Conservation (phyloP, 176 grass and related monocot species). For the Carex pumila region DNA sequence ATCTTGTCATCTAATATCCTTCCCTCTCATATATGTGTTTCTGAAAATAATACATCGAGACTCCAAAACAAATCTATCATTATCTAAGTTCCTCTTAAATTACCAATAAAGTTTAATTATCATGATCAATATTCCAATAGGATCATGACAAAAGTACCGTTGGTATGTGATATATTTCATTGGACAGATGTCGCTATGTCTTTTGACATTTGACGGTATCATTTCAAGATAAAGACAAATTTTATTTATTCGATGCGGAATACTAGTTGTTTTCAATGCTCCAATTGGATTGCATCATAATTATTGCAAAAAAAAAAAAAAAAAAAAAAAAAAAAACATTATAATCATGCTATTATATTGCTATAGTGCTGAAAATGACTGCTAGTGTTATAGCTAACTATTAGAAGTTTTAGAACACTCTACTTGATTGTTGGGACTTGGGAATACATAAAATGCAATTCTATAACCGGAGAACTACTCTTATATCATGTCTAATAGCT, state of each 20-base stretch:
- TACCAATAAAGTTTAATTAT: not conserved
- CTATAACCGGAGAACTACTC: not conserved
- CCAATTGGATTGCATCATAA: not conserved
- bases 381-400: too few species aligned
- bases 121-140: not conserved
- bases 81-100: not conserved
- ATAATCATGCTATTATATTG: too few species aligned
- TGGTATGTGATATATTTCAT: not conserved
- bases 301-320: too few species aligned
- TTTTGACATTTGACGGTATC: slow-evolving; percentile 1
- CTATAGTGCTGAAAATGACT: too few species aligned
- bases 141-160: not conserved
- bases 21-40: not conserved
- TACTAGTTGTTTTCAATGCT: not conserved
- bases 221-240: not conserved
- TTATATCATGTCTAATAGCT: too few species aligned
- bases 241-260: not conserved
- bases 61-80: not conserved
- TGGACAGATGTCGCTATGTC: not conserved
- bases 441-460: not conserved
- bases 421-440: too few species aligned
- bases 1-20: too few species aligned
- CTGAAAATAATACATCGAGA: not conserved
- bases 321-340: too few species aligned
- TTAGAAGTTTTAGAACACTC: too few species aligned